Percentiles rank a stretch among this genome's conserved stretches.
These are phyloP conservation scores for Fraxinus americana DNA, from an alignment of 257 asterid genomes.

Conservation along the genomic window DNA sequence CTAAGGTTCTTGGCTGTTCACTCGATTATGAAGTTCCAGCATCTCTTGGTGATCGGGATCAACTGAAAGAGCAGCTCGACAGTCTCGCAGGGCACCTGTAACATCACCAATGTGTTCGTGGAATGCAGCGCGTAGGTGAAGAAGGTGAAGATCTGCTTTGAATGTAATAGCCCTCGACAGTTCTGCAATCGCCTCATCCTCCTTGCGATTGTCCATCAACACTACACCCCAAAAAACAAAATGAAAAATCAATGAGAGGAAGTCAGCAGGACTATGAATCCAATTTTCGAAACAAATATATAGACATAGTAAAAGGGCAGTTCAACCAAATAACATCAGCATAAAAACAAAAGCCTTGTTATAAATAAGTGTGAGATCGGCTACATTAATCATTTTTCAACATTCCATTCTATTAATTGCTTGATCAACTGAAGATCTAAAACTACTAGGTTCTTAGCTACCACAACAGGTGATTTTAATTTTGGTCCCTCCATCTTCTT, in stretches of 20 bases:
- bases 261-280: neutral
- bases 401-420: neutral
- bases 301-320: neutral
- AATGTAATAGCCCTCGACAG: conserved; percentile 88
- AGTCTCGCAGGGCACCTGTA: conserved; percentile 82
- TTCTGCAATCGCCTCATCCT: conserved; percentile 89
- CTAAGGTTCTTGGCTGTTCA: conserved; percentile 90
- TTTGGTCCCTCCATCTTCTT: neutral
- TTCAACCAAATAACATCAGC: neutral
- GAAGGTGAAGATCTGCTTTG: conserved; percentile 94
- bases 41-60: conserved; percentile 98
- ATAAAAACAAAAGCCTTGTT: neutral
- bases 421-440: neutral
- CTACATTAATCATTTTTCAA: neutral
- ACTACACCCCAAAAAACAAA: conserved; percentile 37
- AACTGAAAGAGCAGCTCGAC: conserved; percentile 96
- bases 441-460: neutral
- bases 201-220: conserved; percentile 93
- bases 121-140: conserved; percentile 94
- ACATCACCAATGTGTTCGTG: conserved; percentile 92
- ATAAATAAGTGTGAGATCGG: neutral
- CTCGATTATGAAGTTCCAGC: conserved; percentile 96
- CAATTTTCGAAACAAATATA: neutral
- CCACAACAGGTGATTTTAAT: neutral
- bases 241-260: neutral